These are phyloP conservation scores for Cudoniella acicularis DNA, from an alignment of 495 filamentous ascomycete genomes.

Conservation along the genomic window DNA sequence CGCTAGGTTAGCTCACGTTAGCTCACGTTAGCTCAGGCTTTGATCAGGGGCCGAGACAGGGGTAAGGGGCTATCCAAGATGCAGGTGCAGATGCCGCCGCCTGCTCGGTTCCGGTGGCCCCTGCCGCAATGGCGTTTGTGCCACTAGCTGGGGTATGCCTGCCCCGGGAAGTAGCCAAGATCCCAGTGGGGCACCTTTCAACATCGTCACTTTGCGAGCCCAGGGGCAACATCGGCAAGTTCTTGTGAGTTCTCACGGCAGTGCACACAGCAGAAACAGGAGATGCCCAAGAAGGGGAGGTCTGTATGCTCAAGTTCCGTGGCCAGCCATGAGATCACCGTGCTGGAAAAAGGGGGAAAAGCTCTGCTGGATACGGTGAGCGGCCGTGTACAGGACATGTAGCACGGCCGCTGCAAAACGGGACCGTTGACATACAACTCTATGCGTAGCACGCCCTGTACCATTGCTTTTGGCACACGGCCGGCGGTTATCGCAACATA, in stretches of 20 bases:
- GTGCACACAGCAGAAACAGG: neutral
- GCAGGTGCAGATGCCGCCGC: too few relatives aligned
- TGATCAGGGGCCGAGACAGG: too few relatives aligned
- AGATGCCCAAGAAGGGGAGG: neutral
- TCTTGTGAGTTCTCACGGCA: too few relatives aligned
- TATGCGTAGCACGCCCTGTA: neutral
- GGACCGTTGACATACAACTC: neutral
- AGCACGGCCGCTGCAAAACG: neutral
- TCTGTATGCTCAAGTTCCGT: neutral
- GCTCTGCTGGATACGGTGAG: too few relatives aligned
- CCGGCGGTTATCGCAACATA: neutral
- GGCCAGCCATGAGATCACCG: neutral
- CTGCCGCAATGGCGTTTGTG: neutral
- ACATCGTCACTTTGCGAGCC: neutral
- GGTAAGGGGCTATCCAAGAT: too few relatives aligned
- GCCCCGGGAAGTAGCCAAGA: neutral
- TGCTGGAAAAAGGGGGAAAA: too few relatives aligned
- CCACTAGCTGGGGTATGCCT: neutral
- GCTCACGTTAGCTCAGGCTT: too few relatives aligned
- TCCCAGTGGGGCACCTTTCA: neutral
- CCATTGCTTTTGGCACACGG: neutral
- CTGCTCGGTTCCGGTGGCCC: neutral
- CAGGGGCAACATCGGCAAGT: neutral
- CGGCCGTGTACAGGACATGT: too few relatives aligned
- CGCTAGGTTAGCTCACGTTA: too few relatives aligned